These are phyloP conservation scores for Phellopilus nigrolimitatus DNA, from an alignment of 1,284 basidiomycete genomes.

Conservation along the genomic window DNA sequence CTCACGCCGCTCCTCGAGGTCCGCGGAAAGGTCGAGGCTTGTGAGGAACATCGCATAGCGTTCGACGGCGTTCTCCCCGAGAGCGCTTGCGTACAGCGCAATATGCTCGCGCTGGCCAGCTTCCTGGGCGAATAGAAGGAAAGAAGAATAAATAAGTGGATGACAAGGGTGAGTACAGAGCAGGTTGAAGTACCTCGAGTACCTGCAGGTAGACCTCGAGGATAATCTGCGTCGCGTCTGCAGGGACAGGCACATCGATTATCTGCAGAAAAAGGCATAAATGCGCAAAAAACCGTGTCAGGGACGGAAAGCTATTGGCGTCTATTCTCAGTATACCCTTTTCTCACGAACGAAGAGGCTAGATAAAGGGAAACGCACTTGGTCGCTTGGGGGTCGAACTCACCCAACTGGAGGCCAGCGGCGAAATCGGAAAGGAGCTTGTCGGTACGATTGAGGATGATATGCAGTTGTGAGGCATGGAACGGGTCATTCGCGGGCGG, in stretches of 20 bases:
- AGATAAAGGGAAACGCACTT: slow-evolving; percentile 48
- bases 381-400: slow-evolving; percentile 43
- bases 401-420: slow-evolving; percentile 46
- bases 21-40: slow-evolving; percentile 69
- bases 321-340: not conserved
- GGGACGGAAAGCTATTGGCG: slow-evolving; percentile 49
- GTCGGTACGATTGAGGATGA: slow-evolving; percentile 75
- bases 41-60: slow-evolving; percentile 91
- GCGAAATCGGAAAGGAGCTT: slow-evolving; percentile 73
- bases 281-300: slow-evolving; percentile 92
- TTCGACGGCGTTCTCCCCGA: slow-evolving; percentile 89
- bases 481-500: slow-evolving; percentile 76
- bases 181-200: slow-evolving; percentile 56
- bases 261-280: slow-evolving; percentile 88
- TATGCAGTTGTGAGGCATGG: slow-evolving; percentile 79
- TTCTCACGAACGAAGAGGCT: not conserved
- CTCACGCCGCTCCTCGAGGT: slow-evolving; percentile 61
- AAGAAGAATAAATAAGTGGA: not conserved
- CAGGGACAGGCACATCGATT: slow-evolving; percentile 71
- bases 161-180: slow-evolving; percentile 2
- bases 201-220: slow-evolving; percentile 87
- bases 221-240: slow-evolving; percentile 74
- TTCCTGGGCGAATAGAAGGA: slow-evolving; percentile 39
- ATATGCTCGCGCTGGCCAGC: slow-evolving; percentile 85
- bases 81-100: slow-evolving; percentile 88